Evolutionary conservation across 2,329 filamentous ascomycete genomes (phyloP).

Genomic region (Didymella sp.): DNA sequence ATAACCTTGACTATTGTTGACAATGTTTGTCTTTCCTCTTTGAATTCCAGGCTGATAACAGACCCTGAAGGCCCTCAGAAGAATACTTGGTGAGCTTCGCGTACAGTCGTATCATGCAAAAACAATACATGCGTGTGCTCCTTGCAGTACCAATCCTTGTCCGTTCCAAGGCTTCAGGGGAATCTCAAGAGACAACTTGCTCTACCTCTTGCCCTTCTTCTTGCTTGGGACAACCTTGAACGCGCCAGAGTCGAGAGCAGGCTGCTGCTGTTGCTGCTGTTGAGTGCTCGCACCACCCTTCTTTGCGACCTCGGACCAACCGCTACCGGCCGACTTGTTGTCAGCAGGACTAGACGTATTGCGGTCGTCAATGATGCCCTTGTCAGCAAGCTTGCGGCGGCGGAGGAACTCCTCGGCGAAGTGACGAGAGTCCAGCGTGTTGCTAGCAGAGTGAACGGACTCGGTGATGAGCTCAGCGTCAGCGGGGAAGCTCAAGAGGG

Average conservation of each 20-base stretch:
- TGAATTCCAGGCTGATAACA: too few relatives aligned
- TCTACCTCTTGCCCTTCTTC: conserved; percentile 74
- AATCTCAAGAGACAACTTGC: neutral
- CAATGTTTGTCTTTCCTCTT: too few relatives aligned
- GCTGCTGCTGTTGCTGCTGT: conserved; percentile 39
- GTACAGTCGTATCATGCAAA: neutral
- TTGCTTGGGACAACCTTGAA: conserved; percentile 93
- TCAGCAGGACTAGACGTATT: conserved; percentile 59
- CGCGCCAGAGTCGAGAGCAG: conserved; percentile 60
- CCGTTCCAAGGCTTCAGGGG: neutral
- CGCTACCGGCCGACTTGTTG: conserved; percentile 61
- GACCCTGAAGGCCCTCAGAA: too few relatives aligned
- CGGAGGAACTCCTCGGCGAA: conserved; percentile 95
- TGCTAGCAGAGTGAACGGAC: conserved; percentile 83
- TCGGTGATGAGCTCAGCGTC: conserved; percentile 87
- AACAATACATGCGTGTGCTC: neutral
- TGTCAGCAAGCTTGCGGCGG: conserved; percentile 90
- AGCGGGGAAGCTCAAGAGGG: conserved; percentile 75
- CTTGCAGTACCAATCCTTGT: neutral
- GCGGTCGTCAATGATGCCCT: conserved; percentile 81
- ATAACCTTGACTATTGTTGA: neutral
- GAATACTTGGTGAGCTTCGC: neutral
- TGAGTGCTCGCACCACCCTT: conserved; percentile 73
- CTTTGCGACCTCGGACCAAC: conserved; percentile 98
- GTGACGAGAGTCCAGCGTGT: conserved; percentile 88